These are phyloP conservation scores for Baorangia bicolor DNA, from an alignment of 768 basidiomycete genomes.

Conservation along the genomic window DNA sequence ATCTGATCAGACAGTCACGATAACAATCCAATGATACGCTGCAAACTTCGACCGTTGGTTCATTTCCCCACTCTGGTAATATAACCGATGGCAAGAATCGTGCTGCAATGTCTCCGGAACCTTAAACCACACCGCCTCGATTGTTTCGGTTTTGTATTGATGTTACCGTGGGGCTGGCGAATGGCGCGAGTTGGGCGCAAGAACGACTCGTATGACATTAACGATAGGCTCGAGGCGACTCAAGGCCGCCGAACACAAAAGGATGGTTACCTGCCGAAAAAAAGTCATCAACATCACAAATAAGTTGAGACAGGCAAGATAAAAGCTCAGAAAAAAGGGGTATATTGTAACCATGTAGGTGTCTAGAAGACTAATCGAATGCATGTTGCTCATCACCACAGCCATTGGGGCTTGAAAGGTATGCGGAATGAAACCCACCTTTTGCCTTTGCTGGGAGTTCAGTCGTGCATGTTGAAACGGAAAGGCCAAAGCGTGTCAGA, in stretches of 20 bases:
- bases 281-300: conserved; percentile 9
- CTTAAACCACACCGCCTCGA: conserved; percentile 11
- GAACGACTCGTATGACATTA: conserved; percentile 3
- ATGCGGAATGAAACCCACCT: conserved; percentile 10
- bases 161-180: not conserved
- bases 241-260: not conserved
- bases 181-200: too few relatives aligned
- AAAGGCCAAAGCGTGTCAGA: too few relatives aligned
- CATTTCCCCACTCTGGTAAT: not conserved
- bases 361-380: conserved; percentile 98
- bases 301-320: not conserved
- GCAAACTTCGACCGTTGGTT: not conserved
- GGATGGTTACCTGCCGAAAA: conserved; percentile 4
- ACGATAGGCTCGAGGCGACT: not conserved
- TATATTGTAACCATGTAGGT: conserved; percentile 61
- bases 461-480: not conserved
- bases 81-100: not conserved
- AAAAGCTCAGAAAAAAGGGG: conserved; percentile 21
- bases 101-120: not conserved
- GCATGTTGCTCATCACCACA: conserved; percentile 54
- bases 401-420: not conserved
- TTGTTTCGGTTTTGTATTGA: not conserved
- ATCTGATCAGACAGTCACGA: not conserved
- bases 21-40: not conserved
- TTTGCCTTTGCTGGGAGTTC: not conserved